These are phyloP conservation scores for Colletotrichum plurivorum DNA, from an alignment of 2,329 filamentous ascomycete genomes.

Conservation along the genomic window DNA sequence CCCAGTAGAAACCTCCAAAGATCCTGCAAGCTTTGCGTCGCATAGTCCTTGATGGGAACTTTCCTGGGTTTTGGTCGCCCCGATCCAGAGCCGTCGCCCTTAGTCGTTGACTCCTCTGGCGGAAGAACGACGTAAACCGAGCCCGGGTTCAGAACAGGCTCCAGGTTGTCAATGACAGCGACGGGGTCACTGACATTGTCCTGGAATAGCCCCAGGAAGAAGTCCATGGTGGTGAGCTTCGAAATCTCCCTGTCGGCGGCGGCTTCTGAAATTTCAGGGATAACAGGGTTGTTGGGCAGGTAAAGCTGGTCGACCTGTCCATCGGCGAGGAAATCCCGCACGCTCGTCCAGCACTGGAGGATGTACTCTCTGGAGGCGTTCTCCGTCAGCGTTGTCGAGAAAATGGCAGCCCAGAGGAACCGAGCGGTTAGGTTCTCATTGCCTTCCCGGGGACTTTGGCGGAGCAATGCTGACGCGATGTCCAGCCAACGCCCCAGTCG, in stretches of 20 bases:
- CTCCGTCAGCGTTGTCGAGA: constrained; percentile 66
- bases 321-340: constrained; percentile 65
- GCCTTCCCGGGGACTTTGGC: constrained; percentile 49
- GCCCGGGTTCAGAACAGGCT: constrained; percentile 87
- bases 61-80: constrained; percentile 40
- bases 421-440: constrained; percentile 62
- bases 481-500: constrained; percentile 67
- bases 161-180: constrained; percentile 89
- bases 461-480: constrained; percentile 62
- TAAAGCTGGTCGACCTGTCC: constrained; percentile 63
- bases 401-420: constrained; percentile 71
- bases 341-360: constrained; percentile 70
- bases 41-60: constrained; percentile 64
- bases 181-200: constrained; percentile 86
- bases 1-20: constrained; percentile 88
- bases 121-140: constrained; percentile 60
- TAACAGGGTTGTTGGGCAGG: constrained; percentile 87
- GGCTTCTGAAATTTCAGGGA: constrained; percentile 87
- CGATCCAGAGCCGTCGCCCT: constrained; percentile 37
- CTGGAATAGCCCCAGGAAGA: constrained; percentile 91
- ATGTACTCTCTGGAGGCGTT: constrained; percentile 70
- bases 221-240: constrained; percentile 94
- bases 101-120: constrained; percentile 36
- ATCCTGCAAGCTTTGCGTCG: constrained; percentile 75
- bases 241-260: constrained; percentile 92